Conservation (phyloP, 163 green algal species). For the Scenedesmus sp. region DNA sequence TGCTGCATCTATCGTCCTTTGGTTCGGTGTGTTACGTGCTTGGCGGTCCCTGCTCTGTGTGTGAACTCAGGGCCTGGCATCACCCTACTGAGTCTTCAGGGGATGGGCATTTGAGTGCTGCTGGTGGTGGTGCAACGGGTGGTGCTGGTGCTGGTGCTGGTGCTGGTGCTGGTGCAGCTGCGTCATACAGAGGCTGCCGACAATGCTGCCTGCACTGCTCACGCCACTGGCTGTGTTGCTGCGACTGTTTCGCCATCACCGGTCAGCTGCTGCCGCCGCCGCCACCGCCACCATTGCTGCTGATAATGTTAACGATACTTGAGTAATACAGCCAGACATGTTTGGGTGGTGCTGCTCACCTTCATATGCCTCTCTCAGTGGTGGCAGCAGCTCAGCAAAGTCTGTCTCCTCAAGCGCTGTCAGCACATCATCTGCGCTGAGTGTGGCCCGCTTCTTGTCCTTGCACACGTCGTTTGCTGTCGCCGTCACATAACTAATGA, state of each 20-base stretch:
- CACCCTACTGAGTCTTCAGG: too few species aligned
- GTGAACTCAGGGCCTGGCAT: too few species aligned
- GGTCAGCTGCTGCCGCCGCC: background rate
- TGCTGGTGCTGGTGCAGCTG: background rate
- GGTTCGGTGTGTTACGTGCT: too few species aligned
- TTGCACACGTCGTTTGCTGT: conserved; percentile 93
- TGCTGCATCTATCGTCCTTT: too few species aligned
- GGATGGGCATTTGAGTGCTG: too few species aligned
- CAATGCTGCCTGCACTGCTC: too few species aligned
- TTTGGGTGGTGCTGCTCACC: conserved; percentile 60
- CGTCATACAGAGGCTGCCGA: background rate
- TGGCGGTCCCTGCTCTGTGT: too few species aligned
- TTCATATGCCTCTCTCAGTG: conserved; percentile 82
- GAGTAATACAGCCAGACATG: too few species aligned
- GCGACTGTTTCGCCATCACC: background rate
- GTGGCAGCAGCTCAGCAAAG: conserved; percentile 85
- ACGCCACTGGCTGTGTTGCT: background rate
- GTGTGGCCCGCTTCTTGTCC: conserved; percentile 88
- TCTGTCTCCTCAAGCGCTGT: conserved; percentile 89
- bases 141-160: too few species aligned
- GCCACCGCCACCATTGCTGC: too few species aligned
- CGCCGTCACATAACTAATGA: conserved; percentile 94
- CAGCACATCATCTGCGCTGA: conserved; percentile 92
- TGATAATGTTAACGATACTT: too few species aligned
- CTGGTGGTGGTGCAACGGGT: too few species aligned